Evolutionary conservation across 768 basidiomycete species (phyloP), one percentile per base, ranked within the genome.

Genomic region (Suillus decipiens): DNA sequence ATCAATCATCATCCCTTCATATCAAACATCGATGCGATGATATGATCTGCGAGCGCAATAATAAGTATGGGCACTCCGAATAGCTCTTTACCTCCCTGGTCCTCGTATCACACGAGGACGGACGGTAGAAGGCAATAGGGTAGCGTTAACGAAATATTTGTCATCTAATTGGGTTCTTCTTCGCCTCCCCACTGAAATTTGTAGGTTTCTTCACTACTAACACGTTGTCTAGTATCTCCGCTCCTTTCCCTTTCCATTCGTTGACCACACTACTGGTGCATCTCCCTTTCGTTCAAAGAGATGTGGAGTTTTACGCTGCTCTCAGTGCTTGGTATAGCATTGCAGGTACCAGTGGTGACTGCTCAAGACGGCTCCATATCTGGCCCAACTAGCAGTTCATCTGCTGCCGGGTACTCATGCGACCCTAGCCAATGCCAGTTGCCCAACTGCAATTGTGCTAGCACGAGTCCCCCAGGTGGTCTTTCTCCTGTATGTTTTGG

Each of bases 401-500:
- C 71, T 6, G 85, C 89, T 36, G 85, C 88, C 1, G 86, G 85
- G 10, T 92, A 93, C 73, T 85, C 84, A 9, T 93, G 91, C 71
- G 88, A 92, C 68, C 37, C 88, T 0, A 74, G 74, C 12, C 76
- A 79, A 64, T 93, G 91, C 77, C 77, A 85, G 76, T 79, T 92
- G 6, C 91, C 91, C 0, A 75, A 79, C 59, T 93, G 91, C 71
- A 81, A 86, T 69, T 92, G 89, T 68, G 90, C 91, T 5, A 90
- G 88, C 68, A 83, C 87, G 1, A 84, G 76, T 64, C 88, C 89
- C 4, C 91, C 90, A 14, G 90, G 90, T 61, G 90, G 89, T 3
- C 77, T 92, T 12, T 71, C 75, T 17, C 85, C 89, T 24, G 86
- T 89, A 66, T 78, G 87, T 11, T 50, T 59, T 36, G 10, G 8